Conservation (phyloP, 1,284 basidiomycete species). For the Xerocomus tenax region DNA sequence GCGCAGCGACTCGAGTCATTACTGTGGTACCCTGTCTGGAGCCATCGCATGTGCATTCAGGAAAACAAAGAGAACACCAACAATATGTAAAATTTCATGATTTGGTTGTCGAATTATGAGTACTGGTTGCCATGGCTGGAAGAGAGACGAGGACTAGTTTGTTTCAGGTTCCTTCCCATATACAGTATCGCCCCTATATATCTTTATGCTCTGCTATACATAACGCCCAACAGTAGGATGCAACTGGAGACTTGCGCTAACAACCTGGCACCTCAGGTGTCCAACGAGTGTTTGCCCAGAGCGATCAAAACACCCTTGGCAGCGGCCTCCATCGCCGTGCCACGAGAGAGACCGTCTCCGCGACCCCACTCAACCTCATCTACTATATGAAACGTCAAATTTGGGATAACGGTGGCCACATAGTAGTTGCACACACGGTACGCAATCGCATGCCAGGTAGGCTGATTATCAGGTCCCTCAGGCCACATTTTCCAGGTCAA, state of each 20-base stretch:
- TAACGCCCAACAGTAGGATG: background rate
- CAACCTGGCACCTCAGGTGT: background rate
- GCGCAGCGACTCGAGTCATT: background rate
- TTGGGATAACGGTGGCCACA: background rate
- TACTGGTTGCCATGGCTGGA: background rate
- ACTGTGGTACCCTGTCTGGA: constrained; percentile 7
- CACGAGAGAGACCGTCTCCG: constrained; percentile 18
- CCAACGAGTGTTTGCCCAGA: constrained; percentile 3
- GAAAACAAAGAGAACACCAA: background rate
- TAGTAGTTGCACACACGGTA: constrained; percentile 16
- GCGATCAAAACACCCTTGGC: constrained; percentile 18
- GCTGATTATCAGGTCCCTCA: constrained; percentile 20
- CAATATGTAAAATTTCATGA: background rate
- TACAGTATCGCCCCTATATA: constrained; percentile 16
- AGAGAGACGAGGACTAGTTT: background rate
- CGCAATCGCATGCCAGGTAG: constrained; percentile 25
- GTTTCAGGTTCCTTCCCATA: constrained; percentile 10
- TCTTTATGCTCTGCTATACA: background rate
- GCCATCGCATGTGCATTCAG: background rate
- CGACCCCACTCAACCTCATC: constrained; percentile 26
- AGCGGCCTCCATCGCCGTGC: constrained; percentile 23
- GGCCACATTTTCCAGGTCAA: constrained; percentile 20
- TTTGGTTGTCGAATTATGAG: background rate
- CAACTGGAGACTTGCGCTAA: background rate
- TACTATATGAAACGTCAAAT: constrained; percentile 15